A percentile compares a stretch with the other conserved stretches of the same genome.
Evolutionary conservation across 1,139 yeast species (phyloP).

Genomic region (Debaryomyces coudertii): DNA sequence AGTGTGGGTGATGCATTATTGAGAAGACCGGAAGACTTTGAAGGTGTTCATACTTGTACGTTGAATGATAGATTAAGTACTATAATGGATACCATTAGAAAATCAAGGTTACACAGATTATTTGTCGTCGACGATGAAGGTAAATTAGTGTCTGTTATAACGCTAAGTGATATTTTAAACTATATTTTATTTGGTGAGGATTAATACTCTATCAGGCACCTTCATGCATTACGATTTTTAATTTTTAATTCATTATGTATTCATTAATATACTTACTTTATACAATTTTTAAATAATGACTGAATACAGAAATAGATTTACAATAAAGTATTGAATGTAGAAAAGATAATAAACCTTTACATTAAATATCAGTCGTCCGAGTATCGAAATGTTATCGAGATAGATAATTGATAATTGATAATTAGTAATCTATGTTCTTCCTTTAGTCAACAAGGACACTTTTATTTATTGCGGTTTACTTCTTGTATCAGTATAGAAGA

Average conservation of each 20-base stretch:
- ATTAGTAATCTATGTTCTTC: not conserved
- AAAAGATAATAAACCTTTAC: not conserved
- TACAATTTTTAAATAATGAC: not conserved
- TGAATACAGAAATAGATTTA: not conserved
- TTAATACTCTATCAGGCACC: slow-evolving; percentile 18
- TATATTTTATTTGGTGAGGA: slow-evolving; percentile 76
- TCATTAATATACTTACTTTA: slow-evolving; percentile 4
- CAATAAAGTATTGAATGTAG: not conserved
- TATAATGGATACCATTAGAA: slow-evolving; percentile 90
- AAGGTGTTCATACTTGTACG: slow-evolving; percentile 97
- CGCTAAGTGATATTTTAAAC: slow-evolving; percentile 87
- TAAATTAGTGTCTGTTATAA: slow-evolving; percentile 76
- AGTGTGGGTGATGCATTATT: slow-evolving; percentile 96
- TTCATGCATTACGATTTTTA: slow-evolving; percentile 10
- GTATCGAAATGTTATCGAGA: slow-evolving; percentile 3
- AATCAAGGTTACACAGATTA: slow-evolving; percentile 87
- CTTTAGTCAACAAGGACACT: not conserved
- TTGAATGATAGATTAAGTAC: slow-evolving; percentile 84
- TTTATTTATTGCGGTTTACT: not conserved
- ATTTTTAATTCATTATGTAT: slow-evolving; percentile 9
- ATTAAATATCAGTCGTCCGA: not conserved
- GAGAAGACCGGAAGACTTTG: slow-evolving; percentile 94
- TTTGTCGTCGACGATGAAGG: slow-evolving; percentile 89
- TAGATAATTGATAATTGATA: not conserved
- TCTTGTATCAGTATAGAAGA: not conserved